Evolutionary conservation across 2,329 filamentous ascomycete genomes (phyloP).

Genomic region (Exophiala lecanii-corni): DNA sequence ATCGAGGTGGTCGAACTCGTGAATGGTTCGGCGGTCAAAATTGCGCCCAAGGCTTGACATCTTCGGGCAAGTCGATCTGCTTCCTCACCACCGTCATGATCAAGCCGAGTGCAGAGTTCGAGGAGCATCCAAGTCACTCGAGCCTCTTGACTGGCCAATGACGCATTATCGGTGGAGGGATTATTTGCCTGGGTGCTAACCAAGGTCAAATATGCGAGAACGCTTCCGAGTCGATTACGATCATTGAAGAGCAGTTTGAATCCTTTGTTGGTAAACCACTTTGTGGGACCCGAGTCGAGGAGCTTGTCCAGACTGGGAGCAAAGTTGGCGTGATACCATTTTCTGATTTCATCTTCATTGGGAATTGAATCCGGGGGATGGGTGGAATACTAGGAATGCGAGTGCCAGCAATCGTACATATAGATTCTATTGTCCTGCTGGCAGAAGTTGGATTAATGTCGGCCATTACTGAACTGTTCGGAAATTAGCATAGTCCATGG

Average conservation of each 20-base stretch:
- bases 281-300: slow-evolving; percentile 59
- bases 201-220: slow-evolving; percentile 58
- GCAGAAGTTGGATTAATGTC: slow-evolving; percentile 9
- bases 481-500: slow-evolving; percentile 5
- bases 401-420: slow-evolving; percentile 59
- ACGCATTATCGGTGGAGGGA: slow-evolving; percentile 14
- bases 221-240: slow-evolving; percentile 58
- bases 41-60: slow-evolving; percentile 21
- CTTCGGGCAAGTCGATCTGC: slow-evolving; percentile 30
- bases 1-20: slow-evolving; percentile 20
- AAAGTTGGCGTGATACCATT: slow-evolving; percentile 71
- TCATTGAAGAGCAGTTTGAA: slow-evolving; percentile 52
- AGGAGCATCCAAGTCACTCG: slow-evolving; percentile 57
- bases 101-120: slow-evolving; percentile 45
- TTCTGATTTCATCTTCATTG: slow-evolving; percentile 62
- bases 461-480: slow-evolving; percentile 20
- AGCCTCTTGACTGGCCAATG: slow-evolving; percentile 29
- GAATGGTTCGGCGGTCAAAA: slow-evolving; percentile 26
- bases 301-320: slow-evolving; percentile 68
- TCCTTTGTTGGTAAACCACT: slow-evolving; percentile 66
- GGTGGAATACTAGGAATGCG: slow-evolving; percentile 43
- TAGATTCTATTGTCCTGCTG: slow-evolving; percentile 64
- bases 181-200: slow-evolving; percentile 24
- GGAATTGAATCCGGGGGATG: slow-evolving; percentile 50
- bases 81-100: slow-evolving; percentile 24